phyloP scores from a whole-genome alignment of 352 stramenopile species.

The Phytopythium oedochilum region DNA sequence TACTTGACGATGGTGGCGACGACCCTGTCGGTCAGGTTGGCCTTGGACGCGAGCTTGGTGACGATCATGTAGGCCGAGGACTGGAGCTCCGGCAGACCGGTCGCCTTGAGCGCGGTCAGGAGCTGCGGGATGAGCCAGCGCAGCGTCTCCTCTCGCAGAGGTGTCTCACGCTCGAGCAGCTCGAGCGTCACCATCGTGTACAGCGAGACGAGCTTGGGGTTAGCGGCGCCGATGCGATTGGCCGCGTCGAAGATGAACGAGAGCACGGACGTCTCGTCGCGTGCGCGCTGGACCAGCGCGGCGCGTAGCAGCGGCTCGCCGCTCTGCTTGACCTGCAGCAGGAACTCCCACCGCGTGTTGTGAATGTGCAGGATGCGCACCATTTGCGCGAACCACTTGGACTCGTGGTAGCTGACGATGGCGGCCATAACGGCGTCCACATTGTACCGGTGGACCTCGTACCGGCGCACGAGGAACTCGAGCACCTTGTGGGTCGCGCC shows the following conservation, averaged over 20 bases:
- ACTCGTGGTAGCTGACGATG: slow-evolving; percentile 86
- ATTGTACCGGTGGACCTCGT: slow-evolving; percentile 84
- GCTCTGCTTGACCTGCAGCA: slow-evolving; percentile 67
- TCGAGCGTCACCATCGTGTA: slow-evolving; percentile 79
- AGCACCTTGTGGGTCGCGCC: slow-evolving; percentile 80
- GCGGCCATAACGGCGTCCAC: slow-evolving; percentile 78
- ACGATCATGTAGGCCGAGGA: slow-evolving; percentile 81
- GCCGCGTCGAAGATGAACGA: slow-evolving; percentile 68
- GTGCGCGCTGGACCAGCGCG: slow-evolving; percentile 68
- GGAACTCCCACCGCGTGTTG: slow-evolving; percentile 79
- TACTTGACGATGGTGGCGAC: slow-evolving; percentile 68
- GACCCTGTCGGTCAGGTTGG: slow-evolving; percentile 65
- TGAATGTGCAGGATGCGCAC: slow-evolving; percentile 81
- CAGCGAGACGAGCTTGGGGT: slow-evolving; percentile 83
- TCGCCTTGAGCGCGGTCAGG: slow-evolving; percentile 61
- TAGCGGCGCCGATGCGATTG: slow-evolving; percentile 48
- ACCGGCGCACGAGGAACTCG: slow-evolving; percentile 88
- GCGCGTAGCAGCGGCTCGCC: slow-evolving; percentile 58
- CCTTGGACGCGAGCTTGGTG: slow-evolving; percentile 81
- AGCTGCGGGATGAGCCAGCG: slow-evolving; percentile 80
- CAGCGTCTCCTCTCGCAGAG: slow-evolving; percentile 64
- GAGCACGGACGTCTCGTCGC: slow-evolving; percentile 71
- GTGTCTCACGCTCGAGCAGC: slow-evolving; percentile 61
- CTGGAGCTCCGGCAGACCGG: slow-evolving; percentile 68
- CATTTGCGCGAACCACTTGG: slow-evolving; percentile 79